phyloP scores from a whole-genome alignment of 495 filamentous ascomycete genomes.

The Melanomma pulvis-pyrius region DNA sequence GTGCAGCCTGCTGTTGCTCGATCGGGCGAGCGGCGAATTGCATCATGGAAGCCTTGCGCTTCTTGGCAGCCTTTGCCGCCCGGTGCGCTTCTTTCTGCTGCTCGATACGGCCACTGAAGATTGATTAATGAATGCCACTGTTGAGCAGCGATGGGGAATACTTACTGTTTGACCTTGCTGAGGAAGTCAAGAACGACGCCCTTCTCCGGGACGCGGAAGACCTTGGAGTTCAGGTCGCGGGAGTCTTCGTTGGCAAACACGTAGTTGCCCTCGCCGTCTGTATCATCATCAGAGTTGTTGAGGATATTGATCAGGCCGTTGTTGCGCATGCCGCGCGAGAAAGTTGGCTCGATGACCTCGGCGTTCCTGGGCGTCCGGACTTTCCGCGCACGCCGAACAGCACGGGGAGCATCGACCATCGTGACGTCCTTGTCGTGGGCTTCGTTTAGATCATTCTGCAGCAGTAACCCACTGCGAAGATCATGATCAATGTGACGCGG shows the following conservation, averaged over 20 bases:
- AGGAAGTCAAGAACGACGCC: constrained; percentile 82
- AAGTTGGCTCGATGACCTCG: constrained; percentile 47
- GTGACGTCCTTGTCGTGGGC: constrained; percentile 9
- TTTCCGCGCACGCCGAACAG: constrained; percentile 34
- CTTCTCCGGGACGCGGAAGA: constrained; percentile 68
- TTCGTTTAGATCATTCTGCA: constrained; percentile 29
- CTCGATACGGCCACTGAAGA: constrained; percentile 12
- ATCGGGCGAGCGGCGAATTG: constrained; percentile 20
- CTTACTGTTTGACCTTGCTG: constrained; percentile 51
- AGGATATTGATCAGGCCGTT: constrained; percentile 80
- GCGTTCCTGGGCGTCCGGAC: constrained; percentile 61
- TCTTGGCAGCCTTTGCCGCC: constrained; percentile 7
- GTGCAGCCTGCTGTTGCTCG: constrained; percentile 53
- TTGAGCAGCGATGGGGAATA: constrained; percentile 4
- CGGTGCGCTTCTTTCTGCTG: constrained; percentile 5
- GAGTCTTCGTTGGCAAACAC: constrained; percentile 51
- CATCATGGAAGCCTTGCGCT: constrained; percentile 13
- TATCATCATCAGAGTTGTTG: constrained; percentile 62
- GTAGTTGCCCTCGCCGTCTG: constrained; percentile 48
- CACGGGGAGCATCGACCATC: constrained; percentile 20
- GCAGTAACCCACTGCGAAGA: constrained; percentile 26
- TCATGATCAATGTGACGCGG: constrained; percentile 79
- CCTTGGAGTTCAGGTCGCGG: constrained; percentile 53
- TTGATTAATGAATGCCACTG: constrained; percentile 5
- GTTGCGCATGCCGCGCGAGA: constrained; percentile 65